phyloP scores from a whole-genome alignment of 2,329 filamentous ascomycete species.

The Neurospora sp. region DNA sequence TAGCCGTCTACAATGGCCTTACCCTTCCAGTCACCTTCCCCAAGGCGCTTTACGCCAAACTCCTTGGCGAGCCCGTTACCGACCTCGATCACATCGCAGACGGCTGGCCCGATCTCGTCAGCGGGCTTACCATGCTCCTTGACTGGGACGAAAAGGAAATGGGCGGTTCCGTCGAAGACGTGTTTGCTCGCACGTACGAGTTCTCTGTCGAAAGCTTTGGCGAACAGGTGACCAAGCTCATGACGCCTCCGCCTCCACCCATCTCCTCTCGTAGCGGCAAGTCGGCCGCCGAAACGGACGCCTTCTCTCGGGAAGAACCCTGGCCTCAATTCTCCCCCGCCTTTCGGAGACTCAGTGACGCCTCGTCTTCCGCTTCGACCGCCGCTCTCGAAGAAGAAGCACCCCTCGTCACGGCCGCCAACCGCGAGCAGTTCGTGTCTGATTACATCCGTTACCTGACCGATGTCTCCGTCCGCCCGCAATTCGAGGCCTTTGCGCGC shows the following conservation, averaged over 20 bases:
- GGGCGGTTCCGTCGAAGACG: constrained; percentile 61
- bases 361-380: constrained; percentile 7
- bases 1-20: constrained; percentile 88
- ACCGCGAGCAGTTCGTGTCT: constrained; percentile 66
- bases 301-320: constrained; percentile 11
- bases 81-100: constrained; percentile 71
- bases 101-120: constrained; percentile 76
- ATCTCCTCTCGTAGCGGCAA: constrained; percentile 5
- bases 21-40: constrained; percentile 88
- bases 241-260: constrained; percentile 27
- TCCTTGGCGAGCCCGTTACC: constrained; percentile 60
- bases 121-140: constrained; percentile 61
- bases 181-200: constrained; percentile 78
- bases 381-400: constrained; percentile 26
- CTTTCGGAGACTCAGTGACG: constrained; percentile 5
- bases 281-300: constrained; percentile 6
- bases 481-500: constrained; percentile 69
- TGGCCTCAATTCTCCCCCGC: constrained; percentile 45
- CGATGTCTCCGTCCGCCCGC: constrained; percentile 63
- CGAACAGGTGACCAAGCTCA: constrained; percentile 46
- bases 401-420: constrained; percentile 69
- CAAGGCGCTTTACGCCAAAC: constrained; percentile 68
- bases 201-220: constrained; percentile 60
- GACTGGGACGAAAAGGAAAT: constrained; percentile 62
- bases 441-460: constrained; percentile 83